Conservation (phyloP, 306 rosid species). For the Corylus avellana region DNA sequence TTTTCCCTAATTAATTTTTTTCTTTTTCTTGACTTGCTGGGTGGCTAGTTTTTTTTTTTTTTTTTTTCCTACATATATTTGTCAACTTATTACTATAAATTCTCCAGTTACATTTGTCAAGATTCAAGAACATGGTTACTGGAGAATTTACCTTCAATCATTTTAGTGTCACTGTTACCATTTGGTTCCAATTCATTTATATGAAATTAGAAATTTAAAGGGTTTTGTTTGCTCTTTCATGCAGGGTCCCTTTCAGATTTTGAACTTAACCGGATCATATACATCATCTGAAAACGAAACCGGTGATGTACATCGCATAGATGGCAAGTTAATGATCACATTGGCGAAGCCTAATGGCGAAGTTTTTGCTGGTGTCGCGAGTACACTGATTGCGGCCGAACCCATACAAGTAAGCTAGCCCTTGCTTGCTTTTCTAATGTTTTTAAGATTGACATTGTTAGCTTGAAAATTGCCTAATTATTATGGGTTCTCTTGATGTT, state of each 20-base stretch:
- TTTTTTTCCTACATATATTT: too few relatives aligned
- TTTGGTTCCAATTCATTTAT: not conserved
- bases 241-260: constrained; percentile 62
- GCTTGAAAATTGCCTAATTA: not conserved
- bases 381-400: constrained; percentile 47
- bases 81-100: too few relatives aligned
- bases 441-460: not conserved
- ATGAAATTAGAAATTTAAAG: not conserved
- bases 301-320: constrained; percentile 1
- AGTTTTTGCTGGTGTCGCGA: constrained; percentile 55
- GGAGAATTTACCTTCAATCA: not conserved
- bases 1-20: not conserved
- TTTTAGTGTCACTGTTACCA: too few relatives aligned
- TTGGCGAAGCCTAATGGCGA: constrained; percentile 41
- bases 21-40: not conserved
- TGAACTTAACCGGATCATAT: constrained; percentile 46
- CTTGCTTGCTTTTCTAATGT: not conserved
- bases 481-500: not conserved
- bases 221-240: not conserved
- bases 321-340: constrained; percentile 25
- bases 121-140: too few relatives aligned
- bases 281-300: not conserved
- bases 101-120: too few relatives aligned
- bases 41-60: not conserved
- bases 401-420: constrained; percentile 48